A percentile compares a stretch with the other conserved stretches of the same genome.
phyloP scores from a whole-genome alignment of 345 rosid species.

The Euphorbia lathyris region DNA sequence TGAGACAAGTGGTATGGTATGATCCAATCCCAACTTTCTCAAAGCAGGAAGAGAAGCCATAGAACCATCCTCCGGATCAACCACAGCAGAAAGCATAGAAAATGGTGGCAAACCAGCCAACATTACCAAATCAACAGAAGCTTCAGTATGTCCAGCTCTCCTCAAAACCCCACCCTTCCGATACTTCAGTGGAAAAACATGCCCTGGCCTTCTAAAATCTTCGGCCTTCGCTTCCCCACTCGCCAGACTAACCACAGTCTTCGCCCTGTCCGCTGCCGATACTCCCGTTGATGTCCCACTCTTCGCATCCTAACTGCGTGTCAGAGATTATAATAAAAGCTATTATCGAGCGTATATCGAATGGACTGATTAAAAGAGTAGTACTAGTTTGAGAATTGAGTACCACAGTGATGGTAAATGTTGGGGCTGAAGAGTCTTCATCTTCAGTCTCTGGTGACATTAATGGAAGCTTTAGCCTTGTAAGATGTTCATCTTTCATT shows the following conservation, averaged over 20 bases:
- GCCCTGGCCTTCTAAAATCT: constrained; percentile 83
- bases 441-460: constrained; percentile 79
- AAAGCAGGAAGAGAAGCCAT: constrained; percentile 50
- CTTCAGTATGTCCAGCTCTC: constrained; percentile 89
- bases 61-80: constrained; percentile 69
- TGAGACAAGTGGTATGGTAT: constrained; percentile 59
- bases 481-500: constrained; percentile 74
- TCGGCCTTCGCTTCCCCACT: constrained; percentile 52
- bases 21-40: constrained; percentile 49
- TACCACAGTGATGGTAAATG: constrained; percentile 85
- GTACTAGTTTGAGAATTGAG: too few relatives aligned
- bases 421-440: constrained; percentile 77
- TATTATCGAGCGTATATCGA: too few relatives aligned
- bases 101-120: constrained; percentile 59
- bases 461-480: constrained; percentile 67
- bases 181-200: constrained; percentile 88
- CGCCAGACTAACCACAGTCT: constrained; percentile 68
- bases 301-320: constrained; percentile 62
- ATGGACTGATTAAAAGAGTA: too few relatives aligned
- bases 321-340: too few relatives aligned
- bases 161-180: constrained; percentile 80
- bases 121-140: constrained; percentile 69
- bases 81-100: constrained; percentile 65
- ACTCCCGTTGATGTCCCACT: constrained; percentile 66
- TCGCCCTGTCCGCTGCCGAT: constrained; percentile 69